These are phyloP conservation scores for Fraxinus nigra DNA, from an alignment of 305 asterid genomes.

Conservation along the genomic window DNA sequence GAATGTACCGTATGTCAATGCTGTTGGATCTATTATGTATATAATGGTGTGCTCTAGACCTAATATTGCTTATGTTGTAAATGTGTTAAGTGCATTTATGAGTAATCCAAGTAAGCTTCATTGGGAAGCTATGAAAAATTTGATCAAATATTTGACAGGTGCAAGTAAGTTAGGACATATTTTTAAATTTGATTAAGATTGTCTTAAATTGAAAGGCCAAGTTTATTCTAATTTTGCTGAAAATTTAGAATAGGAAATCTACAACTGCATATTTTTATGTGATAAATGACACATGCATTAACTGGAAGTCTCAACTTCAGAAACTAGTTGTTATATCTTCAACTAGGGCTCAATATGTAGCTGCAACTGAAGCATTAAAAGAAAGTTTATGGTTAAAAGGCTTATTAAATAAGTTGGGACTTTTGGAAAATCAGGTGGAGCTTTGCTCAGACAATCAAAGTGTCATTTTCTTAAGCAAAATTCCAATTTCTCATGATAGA, in stretches of 20 bases:
- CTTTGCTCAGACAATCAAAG: background rate
- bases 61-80: background rate
- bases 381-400: background rate
- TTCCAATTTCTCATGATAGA: background rate
- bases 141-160: background rate
- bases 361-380: background rate
- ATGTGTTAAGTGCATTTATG: no score
- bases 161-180: background rate
- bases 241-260: background rate
- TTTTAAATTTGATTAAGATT: background rate
- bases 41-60: background rate
- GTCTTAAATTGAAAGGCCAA: background rate
- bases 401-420: no score
- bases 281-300: no score
- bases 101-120: background rate
- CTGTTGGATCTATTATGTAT: background rate
- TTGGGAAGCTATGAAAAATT: background rate
- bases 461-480: background rate
- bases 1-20: background rate
- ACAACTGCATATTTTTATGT: background rate
- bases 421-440: no score
- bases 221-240: background rate
- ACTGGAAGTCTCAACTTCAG: background rate
- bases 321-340: no score
- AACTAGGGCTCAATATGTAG: no score